Evolutionary conservation across 768 basidiomycete species (phyloP).

Genomic region (Chalciporus sphaerocephalus): DNA sequence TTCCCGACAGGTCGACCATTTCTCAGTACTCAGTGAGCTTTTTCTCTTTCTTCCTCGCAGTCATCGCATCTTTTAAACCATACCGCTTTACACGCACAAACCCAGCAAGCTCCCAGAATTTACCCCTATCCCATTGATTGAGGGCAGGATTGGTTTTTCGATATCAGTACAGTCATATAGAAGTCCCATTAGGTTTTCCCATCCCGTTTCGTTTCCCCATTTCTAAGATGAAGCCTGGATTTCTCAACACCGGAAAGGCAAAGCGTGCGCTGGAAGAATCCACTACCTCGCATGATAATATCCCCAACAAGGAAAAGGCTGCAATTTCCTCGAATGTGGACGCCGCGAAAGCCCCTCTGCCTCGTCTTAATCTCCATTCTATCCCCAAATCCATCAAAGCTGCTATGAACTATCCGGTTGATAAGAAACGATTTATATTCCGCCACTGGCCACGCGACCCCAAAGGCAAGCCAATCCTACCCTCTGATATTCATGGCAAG

Average conservation of each 20-base stretch:
- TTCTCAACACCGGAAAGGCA: constrained; percentile 20
- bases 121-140: too few species aligned
- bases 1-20: too few species aligned
- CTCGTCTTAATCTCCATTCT: constrained; percentile 9
- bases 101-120: too few species aligned
- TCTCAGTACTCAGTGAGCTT: too few species aligned
- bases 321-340: neutral
- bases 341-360: neutral
- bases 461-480: constrained; percentile 12
- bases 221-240: constrained; percentile 28
- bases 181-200: too few species aligned
- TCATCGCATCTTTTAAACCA: too few species aligned
- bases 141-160: too few species aligned
- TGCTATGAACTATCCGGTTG: neutral
- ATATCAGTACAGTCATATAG: too few species aligned
- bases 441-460: constrained; percentile 28
- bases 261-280: constrained; percentile 21
- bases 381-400: neutral
- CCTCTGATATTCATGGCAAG: constrained; percentile 16
- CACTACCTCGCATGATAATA: constrained; percentile 15
- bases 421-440: constrained; percentile 16
- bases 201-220: neutral
- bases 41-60: too few species aligned
- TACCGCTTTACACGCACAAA: too few species aligned
- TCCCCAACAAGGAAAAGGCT: neutral